A percentile compares a stretch with the other conserved stretches of the same genome.
phyloP scores from a whole-genome alignment of 129 eudicot species.

The Flaveria linearis region DNA sequence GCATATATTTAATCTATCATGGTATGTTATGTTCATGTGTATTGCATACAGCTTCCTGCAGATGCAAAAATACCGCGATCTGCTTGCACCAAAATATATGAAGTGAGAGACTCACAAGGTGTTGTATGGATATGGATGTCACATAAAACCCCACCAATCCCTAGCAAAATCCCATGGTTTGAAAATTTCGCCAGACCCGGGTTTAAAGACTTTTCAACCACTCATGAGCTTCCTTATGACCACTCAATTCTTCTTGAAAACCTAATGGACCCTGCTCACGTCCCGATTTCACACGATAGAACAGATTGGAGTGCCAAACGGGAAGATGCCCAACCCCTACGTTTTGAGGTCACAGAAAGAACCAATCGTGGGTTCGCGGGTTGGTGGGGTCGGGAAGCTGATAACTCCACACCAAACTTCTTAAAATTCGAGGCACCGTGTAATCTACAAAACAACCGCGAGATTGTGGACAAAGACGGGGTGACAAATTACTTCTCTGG shows the following conservation, averaged over 20 bases:
- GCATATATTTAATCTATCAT: not conserved
- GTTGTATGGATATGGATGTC: constrained; percentile 99
- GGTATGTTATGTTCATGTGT: not conserved
- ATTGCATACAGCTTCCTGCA: constrained; percentile 62
- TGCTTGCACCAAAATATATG: constrained; percentile 79
- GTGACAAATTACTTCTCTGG: constrained; percentile 68
- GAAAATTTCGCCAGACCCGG: constrained; percentile 81
- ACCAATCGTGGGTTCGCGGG: constrained; percentile 94
- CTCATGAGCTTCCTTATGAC: constrained; percentile 92
- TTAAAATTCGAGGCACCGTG: constrained; percentile 94
- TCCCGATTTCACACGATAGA: constrained; percentile 93
- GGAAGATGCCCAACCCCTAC: constrained; percentile 83
- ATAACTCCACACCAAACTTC: constrained; percentile 52
- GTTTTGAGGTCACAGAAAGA: constrained; percentile 72
- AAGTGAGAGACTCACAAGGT: constrained; percentile 87
- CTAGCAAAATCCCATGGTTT: constrained; percentile 78
- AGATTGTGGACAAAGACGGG: constrained; percentile 68
- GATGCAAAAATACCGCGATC: constrained; percentile 78
- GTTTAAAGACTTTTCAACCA: constrained; percentile 72
- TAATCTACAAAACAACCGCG: constrained; percentile 76
- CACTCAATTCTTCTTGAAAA: constrained; percentile 94
- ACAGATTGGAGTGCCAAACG: constrained; percentile 88
- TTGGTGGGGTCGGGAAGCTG: constrained; percentile 79
- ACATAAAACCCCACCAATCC: constrained; percentile 67
- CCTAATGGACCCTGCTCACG: constrained; percentile 97